Percentiles rank a stretch among this genome's conserved stretches.
These are phyloP conservation scores for Podaxis pistillaris DNA, from an alignment of 768 basidiomycete species.

Conservation along the genomic window DNA sequence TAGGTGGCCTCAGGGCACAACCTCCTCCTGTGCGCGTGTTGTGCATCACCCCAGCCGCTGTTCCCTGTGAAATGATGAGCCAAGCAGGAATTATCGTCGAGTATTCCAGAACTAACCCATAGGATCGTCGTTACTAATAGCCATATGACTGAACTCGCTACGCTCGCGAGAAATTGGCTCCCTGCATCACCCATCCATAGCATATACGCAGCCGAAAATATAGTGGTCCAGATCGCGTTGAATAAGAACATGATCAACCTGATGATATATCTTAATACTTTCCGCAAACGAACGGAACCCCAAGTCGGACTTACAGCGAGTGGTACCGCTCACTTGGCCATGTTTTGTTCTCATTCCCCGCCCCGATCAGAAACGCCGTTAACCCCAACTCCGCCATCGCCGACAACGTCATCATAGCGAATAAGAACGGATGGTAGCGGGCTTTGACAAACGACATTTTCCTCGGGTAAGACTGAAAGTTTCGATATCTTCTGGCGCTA, in stretches of 20 bases:
- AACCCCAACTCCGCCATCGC: constrained; percentile 75
- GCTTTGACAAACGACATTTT: constrained; percentile 45
- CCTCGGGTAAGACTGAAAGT: constrained; percentile 5
- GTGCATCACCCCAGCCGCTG: constrained; percentile 67
- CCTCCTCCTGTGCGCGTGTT: constrained; percentile 56
- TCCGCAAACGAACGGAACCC: constrained; percentile 8
- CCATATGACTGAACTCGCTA: constrained; percentile 79
- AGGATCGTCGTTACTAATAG: constrained; percentile 58
- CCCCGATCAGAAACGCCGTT: constrained; percentile 68
- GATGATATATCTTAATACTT: not conserved
- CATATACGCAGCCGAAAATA: constrained; percentile 69
- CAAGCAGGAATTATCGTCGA: not conserved
- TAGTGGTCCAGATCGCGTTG: constrained; percentile 70
- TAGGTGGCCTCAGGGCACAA: constrained; percentile 51
- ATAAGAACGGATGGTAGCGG: constrained; percentile 61
- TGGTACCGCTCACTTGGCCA: constrained; percentile 67
- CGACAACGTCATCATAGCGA: constrained; percentile 61
- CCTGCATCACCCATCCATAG: constrained; percentile 69
- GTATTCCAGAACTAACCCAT: constrained; percentile 50
- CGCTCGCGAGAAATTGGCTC: constrained; percentile 66
- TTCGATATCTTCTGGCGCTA: constrained; percentile 1
- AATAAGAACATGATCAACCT: constrained; percentile 62
- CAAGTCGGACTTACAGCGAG: constrained; percentile 46
- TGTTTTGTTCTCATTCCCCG: constrained; percentile 58
- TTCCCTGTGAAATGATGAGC: constrained; percentile 43